phyloP scores from a whole-genome alignment of 2,329 filamentous ascomycete genomes.

The Aspergillus cejpii region DNA sequence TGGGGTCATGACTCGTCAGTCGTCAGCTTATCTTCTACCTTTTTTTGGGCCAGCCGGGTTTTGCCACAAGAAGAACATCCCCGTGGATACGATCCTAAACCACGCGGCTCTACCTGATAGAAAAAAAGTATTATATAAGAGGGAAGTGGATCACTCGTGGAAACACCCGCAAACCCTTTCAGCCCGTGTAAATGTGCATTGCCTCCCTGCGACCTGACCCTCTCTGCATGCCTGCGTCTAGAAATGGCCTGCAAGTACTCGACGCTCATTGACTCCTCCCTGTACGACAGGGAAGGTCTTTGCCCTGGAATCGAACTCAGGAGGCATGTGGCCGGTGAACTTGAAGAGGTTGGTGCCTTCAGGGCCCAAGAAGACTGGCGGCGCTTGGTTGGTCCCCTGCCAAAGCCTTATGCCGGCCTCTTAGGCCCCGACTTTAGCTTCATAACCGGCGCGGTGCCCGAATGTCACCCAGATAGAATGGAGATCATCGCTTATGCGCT shows the following conservation, averaged over 20 bases:
- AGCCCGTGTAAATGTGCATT: not conserved
- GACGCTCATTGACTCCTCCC: constrained; percentile 17
- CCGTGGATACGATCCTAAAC: not conserved
- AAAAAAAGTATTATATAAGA: not conserved
- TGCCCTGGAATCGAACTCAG: constrained; percentile 23
- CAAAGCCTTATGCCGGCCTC: constrained; percentile 24
- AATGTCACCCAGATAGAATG: constrained; percentile 36
- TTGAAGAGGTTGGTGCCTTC: constrained; percentile 28
- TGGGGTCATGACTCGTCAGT: not conserved
- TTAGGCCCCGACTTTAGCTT: constrained; percentile 26
- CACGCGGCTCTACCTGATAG: not conserved
- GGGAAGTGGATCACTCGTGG: not conserved
- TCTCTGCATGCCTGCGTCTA: not conserved
- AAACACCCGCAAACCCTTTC: not conserved
- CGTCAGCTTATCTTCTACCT: not conserved
- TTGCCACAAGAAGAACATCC: not conserved
- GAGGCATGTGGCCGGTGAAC: constrained; percentile 15
- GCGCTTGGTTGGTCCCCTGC: constrained; percentile 23
- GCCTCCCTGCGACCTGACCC: not conserved
- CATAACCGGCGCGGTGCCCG: constrained; percentile 31
- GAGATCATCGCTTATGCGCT: constrained; percentile 38
- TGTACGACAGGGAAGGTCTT: constrained; percentile 27
- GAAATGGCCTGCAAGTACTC: constrained; percentile 27
- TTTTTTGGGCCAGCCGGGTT: not conserved
- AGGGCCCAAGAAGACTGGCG: constrained; percentile 36